Evolutionary conservation across 139 green algal genomes (phyloP).

Genomic region (Marvania coccoides): DNA sequence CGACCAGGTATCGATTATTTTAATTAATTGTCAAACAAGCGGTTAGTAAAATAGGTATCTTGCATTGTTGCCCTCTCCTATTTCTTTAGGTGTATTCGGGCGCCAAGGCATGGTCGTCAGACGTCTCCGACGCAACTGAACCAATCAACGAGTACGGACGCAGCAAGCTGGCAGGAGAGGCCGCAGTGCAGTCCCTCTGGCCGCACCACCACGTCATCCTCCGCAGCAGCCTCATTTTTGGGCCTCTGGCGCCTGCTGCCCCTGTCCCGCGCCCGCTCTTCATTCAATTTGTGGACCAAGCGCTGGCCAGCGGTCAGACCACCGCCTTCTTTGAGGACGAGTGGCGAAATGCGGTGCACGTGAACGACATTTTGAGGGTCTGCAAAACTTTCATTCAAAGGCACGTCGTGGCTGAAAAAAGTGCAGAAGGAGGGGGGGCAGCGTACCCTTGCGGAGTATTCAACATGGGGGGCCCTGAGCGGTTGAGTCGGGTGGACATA

Average conservation of each 20-base stretch:
- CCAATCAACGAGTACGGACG: conserved; percentile 59
- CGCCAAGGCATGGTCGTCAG: conserved; percentile 19
- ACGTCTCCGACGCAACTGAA: conserved; percentile 27
- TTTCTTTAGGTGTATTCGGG: conserved; percentile 46
- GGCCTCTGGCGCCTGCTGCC: conserved; percentile 20
- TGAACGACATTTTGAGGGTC: conserved; percentile 44
- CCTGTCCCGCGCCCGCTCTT: conserved; percentile 33
- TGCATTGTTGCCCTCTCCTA: too few relatives aligned
- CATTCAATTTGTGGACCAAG: conserved; percentile 39
- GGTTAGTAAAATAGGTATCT: too few relatives aligned
- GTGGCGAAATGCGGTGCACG: conserved; percentile 47
- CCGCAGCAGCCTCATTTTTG: conserved; percentile 58
- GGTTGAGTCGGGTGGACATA: conserved; percentile 51
- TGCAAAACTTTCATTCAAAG: conserved; percentile 14
- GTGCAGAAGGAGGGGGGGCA: background rate
- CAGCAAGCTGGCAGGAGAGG: conserved; percentile 49
- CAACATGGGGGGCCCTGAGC: conserved; percentile 55
- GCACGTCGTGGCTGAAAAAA: background rate
- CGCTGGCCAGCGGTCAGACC: conserved; percentile 15
- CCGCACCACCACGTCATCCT: conserved; percentile 49
- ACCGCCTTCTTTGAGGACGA: conserved; percentile 54
- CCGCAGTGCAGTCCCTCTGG: conserved; percentile 33
- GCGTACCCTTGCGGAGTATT: conserved; percentile 7
- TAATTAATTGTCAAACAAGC: too few relatives aligned
- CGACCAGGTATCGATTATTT: conserved; percentile 45